A percentile compares a stretch with the other conserved stretches of the same genome.
phyloP scores from a whole-genome alignment of 176 grass and related monocot genomes.

The Lolium multiflorum region DNA sequence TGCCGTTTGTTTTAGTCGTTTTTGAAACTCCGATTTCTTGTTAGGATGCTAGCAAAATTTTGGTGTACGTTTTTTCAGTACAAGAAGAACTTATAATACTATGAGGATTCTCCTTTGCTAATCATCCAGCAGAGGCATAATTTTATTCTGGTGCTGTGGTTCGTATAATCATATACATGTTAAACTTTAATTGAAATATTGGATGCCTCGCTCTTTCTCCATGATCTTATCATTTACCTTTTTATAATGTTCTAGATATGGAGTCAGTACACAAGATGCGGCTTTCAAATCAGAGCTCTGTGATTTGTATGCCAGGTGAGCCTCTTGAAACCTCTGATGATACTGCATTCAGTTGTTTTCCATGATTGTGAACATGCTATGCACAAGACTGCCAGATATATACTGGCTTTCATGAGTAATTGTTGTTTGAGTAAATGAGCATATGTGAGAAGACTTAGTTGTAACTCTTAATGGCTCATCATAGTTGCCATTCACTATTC shows the following conservation, averaged over 20 bases:
- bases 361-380: constrained; percentile 7
- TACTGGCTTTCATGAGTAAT: neutral
- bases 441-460: neutral
- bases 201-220: neutral
- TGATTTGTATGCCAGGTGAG: constrained; percentile 81
- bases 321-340: constrained; percentile 7
- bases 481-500: neutral
- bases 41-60: constrained; percentile 9
- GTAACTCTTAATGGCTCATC: neutral
- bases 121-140: neutral
- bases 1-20: neutral
- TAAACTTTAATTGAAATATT: neutral
- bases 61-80: neutral
- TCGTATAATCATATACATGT: neutral
- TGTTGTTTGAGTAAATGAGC: constrained; percentile 3
- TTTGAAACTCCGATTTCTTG: constrained; percentile 5
- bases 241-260: constrained; percentile 65
- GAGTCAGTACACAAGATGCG: constrained; percentile 81
- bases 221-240: constrained; percentile 26
- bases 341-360: neutral
- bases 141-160: neutral
- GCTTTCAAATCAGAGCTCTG: constrained; percentile 89
- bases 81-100: constrained; percentile 6
- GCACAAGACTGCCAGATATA: neutral
- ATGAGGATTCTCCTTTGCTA: neutral